Evolutionary conservation across 495 filamentous ascomycete genomes (phyloP).

Genomic region (Hypoxylon fuscum): DNA sequence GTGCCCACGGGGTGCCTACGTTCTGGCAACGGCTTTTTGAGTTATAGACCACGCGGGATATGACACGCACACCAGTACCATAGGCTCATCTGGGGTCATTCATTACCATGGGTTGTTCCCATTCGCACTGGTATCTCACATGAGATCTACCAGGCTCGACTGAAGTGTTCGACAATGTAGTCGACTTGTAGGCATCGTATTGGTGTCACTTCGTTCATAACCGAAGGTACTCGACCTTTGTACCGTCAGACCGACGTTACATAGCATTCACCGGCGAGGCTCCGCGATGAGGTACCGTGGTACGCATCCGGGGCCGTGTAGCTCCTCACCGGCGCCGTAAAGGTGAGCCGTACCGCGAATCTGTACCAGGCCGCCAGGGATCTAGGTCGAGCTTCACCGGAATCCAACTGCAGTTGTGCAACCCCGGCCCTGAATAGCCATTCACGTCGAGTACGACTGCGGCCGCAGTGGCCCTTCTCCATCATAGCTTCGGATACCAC

Average conservation of each 20-base stretch:
- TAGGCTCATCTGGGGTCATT: not conserved
- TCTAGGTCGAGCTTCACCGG: constrained; percentile 24
- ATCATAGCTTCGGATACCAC: constrained; percentile 19
- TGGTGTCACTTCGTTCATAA: not conserved
- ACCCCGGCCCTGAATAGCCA: not conserved
- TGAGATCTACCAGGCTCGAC: not conserved
- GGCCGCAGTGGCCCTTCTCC: constrained; percentile 9
- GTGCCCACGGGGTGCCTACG: constrained; percentile 21
- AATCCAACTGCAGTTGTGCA: not conserved
- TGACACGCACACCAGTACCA: not conserved
- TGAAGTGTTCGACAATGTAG: not conserved
- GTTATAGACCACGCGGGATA: constrained; percentile 15
- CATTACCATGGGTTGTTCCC: too few species aligned
- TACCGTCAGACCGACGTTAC: constrained; percentile 31
- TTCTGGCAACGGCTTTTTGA: constrained; percentile 7
- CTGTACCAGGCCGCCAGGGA: constrained; percentile 13
- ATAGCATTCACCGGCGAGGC: constrained; percentile 20
- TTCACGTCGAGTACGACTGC: not conserved
- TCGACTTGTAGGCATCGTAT: constrained; percentile 1
- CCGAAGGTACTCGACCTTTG: constrained; percentile 2
- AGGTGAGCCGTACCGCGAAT: constrained; percentile 17
- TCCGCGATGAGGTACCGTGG: constrained; percentile 10
- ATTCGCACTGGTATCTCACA: not conserved
- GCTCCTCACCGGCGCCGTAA: constrained; percentile 31
- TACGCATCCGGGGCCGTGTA: constrained; percentile 2